Percentiles rank a stretch among this genome's conserved stretches.
Evolutionary conservation across 805 yeast species (phyloP).

Genomic region (Candida michaelii): DNA sequence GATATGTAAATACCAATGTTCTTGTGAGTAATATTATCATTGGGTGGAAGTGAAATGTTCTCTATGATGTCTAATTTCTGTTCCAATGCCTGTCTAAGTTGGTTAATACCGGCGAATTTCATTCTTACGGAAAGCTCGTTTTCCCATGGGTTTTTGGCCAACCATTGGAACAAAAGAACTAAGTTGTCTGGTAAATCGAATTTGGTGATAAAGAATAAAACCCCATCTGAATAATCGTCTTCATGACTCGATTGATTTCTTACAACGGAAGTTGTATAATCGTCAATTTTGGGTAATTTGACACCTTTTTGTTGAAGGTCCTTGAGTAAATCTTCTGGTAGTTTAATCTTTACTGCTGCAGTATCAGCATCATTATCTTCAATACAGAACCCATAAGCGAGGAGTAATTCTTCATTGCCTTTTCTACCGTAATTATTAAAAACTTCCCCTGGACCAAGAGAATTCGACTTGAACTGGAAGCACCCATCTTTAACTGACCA

Average conservation of each 20-base stretch:
- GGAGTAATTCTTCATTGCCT: slow-evolving; percentile 76
- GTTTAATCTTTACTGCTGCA: slow-evolving; percentile 58
- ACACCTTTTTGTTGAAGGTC: slow-evolving; percentile 38
- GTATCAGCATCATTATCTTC: slow-evolving; percentile 58
- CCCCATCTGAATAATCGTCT: slow-evolving; percentile 28
- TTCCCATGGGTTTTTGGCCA: slow-evolving; percentile 54
- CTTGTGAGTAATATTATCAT: slow-evolving; percentile 6
- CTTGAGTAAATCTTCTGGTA: slow-evolving; percentile 36
- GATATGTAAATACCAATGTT: slow-evolving; percentile 46
- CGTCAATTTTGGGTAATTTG: slow-evolving; percentile 32
- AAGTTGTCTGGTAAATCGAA: slow-evolving; percentile 43
- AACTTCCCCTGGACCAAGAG: slow-evolving; percentile 47
- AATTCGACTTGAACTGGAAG: slow-evolving; percentile 45
- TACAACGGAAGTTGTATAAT: slow-evolving; percentile 40
- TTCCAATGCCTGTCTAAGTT: slow-evolving; percentile 50
- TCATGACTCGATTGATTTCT: slow-evolving; percentile 11
- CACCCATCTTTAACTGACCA: slow-evolving; percentile 49
- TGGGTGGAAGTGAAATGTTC: slow-evolving; percentile 8
- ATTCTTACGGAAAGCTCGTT: slow-evolving; percentile 46
- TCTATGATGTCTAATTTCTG: slow-evolving; percentile 44
- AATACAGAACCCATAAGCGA: slow-evolving; percentile 79
- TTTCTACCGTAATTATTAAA: slow-evolving; percentile 87
- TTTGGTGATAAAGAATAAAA: slow-evolving; percentile 39
- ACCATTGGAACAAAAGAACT: slow-evolving; percentile 51
- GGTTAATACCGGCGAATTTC: slow-evolving; percentile 60